phyloP scores from a whole-genome alignment of 1,284 basidiomycete genomes.

The Cryptococcus amylolentus region DNA sequence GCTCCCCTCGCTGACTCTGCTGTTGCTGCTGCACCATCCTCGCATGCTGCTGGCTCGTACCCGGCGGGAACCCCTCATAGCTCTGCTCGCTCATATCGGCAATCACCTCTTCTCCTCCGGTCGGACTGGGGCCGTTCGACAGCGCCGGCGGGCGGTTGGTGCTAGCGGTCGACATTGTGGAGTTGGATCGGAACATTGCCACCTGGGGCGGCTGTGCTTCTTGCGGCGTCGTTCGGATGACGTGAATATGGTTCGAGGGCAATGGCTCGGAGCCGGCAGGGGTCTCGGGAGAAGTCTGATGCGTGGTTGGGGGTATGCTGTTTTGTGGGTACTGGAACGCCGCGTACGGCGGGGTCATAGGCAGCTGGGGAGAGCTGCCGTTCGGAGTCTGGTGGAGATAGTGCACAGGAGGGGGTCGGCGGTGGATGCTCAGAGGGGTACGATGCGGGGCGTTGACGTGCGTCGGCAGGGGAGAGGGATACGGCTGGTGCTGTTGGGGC shows the following conservation, averaged over 20 bases:
- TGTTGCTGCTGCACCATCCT: not conserved
- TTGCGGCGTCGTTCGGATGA: conserved; percentile 9
- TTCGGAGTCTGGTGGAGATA: not conserved
- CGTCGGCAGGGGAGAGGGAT: not conserved
- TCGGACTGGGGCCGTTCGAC: conserved; percentile 12
- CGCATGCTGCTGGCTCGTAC: not conserved
- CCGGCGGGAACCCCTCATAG: not conserved
- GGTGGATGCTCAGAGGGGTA: not conserved
- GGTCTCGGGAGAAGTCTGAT: not conserved
- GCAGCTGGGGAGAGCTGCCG: not conserved
- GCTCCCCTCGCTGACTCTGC: not conserved
- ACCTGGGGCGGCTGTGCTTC: not conserved
- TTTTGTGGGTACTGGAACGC: not conserved
- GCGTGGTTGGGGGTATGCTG: not conserved
- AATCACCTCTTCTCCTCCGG: conserved; percentile 4
- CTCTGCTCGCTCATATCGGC: conserved; percentile 5
- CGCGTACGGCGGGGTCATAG: not conserved
- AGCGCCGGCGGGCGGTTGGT: conserved; percentile 5
- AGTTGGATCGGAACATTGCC: conserved; percentile 7
- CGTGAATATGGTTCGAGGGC: conserved; percentile 12
- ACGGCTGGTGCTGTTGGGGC: not conserved
- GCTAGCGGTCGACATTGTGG: conserved; percentile 7
- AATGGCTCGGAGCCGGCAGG: conserved; percentile 1
- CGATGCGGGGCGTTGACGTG: not conserved
- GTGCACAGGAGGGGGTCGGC: not conserved